Base-by-base conservation (phyloP, 2,329 filamentous ascomycete genomes). In the Hypocreales sp. region DNA sequence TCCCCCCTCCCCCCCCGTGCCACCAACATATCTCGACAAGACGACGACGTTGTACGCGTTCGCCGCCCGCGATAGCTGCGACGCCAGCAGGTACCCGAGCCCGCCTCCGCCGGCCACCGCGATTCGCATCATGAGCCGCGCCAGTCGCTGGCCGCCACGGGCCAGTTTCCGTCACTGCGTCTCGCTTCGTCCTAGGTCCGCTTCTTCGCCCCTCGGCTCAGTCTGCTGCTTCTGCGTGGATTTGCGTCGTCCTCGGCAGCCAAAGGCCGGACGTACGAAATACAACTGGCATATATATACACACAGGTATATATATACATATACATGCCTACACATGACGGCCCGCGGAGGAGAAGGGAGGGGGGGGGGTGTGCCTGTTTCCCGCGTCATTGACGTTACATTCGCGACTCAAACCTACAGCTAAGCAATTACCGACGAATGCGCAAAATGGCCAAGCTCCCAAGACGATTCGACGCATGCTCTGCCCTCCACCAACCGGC, bases 11-110 rank as follows among this genome's bases (percentile, higher is more conserved):
- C n/a, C n/a, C n/a, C n/a, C n/a, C n/a, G 24, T 16, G 8, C 8
- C 13, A 5, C 29, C 8, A n/a, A 51, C 48, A 31, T 36, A 42
- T 57, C 72, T 64, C 14, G 79, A 81, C 17, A 84, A 52, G n/a
- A 84, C 62, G 28, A 84, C 60, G 24, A 82, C 62, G 27, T 73
- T 66, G 47, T 83, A 73, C 25, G 67, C 69, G 20, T 69, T 78
- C 28, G 42, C 42, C 22, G 52, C 48, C 31, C 69, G 60, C 17
- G 67, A 63, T 18, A 84, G 61, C 40, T 68, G 62, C 31, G 67
- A 60, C 24, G 56, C 49, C 16, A 64, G 45, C 33, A 63, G 37
- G 35, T 50, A 51, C 31, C 60, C 57, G 26, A 64, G 48, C 28
- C 58, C 58, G 25, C 54, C 50, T 29, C 51, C 60, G 20, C 60